Percentiles rank a stretch among this genome's conserved stretches.
phyloP scores from a whole-genome alignment of 768 basidiomycete species.

The Guyanaporus albipodus region DNA sequence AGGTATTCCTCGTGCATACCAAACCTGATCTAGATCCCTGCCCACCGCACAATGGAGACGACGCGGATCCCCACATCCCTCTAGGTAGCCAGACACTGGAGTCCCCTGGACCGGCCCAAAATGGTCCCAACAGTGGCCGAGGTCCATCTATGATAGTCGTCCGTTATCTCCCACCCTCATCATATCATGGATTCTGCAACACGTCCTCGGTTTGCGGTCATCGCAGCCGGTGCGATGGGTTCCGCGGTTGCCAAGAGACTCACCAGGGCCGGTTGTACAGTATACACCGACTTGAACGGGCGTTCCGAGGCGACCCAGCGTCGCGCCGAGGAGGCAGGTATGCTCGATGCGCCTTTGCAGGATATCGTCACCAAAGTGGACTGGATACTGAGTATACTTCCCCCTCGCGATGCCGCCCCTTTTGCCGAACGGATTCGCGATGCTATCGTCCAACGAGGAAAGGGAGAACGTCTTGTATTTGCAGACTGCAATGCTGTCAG shows the following conservation, averaged over 20 bases:
- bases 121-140: slow-evolving; percentile 6
- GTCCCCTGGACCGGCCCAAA: background rate
- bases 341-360: slow-evolving; percentile 38
- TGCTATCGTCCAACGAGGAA: background rate
- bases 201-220: slow-evolving; percentile 38
- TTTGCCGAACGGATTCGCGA: slow-evolving; percentile 36
- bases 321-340: slow-evolving; percentile 49
- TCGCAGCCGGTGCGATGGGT: slow-evolving; percentile 61
- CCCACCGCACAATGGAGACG: no score
- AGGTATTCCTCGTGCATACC: slow-evolving; percentile 11
- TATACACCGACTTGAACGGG: slow-evolving; percentile 52
- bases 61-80: no score
- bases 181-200: slow-evolving; percentile 12
- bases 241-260: slow-evolving; percentile 50
- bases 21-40: slow-evolving; percentile 16
- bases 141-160: slow-evolving; percentile 11
- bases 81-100: no score
- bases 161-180: slow-evolving; percentile 7
- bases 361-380: slow-evolving; percentile 36
- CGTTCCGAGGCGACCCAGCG: slow-evolving; percentile 49
- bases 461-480: slow-evolving; percentile 32
- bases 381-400: slow-evolving; percentile 56
- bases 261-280: slow-evolving; percentile 43
- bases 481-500: slow-evolving; percentile 59
- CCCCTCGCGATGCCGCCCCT: slow-evolving; percentile 48